Evolutionary conservation across 176 grass and related monocot genomes (phyloP).

Genomic region (Aechmea fasciata): DNA sequence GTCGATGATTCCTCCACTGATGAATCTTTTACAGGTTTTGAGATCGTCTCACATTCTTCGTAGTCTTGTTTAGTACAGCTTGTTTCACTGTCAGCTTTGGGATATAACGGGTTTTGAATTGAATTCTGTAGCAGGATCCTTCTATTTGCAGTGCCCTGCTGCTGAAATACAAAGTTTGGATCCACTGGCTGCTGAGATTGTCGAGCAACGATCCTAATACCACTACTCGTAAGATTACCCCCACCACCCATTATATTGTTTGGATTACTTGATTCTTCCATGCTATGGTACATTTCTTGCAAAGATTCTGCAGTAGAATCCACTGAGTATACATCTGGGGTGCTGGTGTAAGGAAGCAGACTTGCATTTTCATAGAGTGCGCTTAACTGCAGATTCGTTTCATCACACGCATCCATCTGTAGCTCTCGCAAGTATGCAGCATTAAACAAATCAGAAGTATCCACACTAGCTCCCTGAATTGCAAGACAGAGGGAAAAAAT

Average conservation of each 20-base stretch:
- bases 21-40: neutral
- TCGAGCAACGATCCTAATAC: constrained; percentile 7
- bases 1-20: neutral
- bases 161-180: neutral
- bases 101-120: neutral
- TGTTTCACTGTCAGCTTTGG: neutral
- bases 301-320: constrained; percentile 9
- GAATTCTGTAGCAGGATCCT: constrained; percentile 1
- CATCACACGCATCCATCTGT: neutral
- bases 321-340: constrained; percentile 12
- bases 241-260: neutral
- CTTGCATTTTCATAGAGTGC: constrained; percentile 13
- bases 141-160: constrained; percentile 22
- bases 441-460: neutral
- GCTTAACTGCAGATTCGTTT: constrained; percentile 1
- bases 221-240: neutral
- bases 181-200: neutral
- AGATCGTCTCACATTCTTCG: neutral
- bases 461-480: neutral
- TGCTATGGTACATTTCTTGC: constrained; percentile 10
- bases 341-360: constrained; percentile 14
- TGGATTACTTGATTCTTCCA: constrained; percentile 9
- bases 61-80: neutral
- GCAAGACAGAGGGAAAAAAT: neutral
- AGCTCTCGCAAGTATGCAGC: neutral